Percentiles rank a stretch among this genome's conserved stretches.
These are phyloP conservation scores for Irpex lacteus DNA, from an alignment of 1,284 basidiomycete species.

Conservation along the genomic window DNA sequence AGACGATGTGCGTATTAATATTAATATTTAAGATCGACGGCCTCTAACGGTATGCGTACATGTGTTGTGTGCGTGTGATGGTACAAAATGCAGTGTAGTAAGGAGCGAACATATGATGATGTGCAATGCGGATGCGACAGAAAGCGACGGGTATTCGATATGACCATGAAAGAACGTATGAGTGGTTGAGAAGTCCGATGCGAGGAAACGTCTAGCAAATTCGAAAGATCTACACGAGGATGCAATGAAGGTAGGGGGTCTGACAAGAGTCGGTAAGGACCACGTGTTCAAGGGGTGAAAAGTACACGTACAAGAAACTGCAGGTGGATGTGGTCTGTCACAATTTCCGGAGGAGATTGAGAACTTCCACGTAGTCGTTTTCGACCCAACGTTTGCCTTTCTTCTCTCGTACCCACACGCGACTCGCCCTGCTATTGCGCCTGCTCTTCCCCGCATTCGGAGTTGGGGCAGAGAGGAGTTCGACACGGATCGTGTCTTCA, in stretches of 20 bases:
- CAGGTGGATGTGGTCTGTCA: background rate
- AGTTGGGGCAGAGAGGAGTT: constrained; percentile 2
- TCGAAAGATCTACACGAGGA: too few species aligned
- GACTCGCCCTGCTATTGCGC: constrained; percentile 8
- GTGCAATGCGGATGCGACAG: background rate
- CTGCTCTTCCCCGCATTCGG: background rate
- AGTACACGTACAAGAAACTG: background rate
- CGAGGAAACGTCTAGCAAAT: too few species aligned
- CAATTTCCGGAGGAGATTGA: constrained; percentile 12
- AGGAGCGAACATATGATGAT: background rate
- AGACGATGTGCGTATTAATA: background rate
- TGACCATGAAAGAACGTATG: background rate
- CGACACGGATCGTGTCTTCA: constrained; percentile 7
- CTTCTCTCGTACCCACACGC: constrained; percentile 16
- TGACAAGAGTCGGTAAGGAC: background rate
- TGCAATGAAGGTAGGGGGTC: background rate
- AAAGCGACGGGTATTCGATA: background rate
- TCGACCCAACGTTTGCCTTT: constrained; percentile 17
- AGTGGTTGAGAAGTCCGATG: too few species aligned
- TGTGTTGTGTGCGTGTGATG: background rate
- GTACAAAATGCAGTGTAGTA: background rate
- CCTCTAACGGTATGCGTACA: background rate
- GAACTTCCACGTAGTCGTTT: constrained; percentile 13
- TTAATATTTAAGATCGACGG: background rate
- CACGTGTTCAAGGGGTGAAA: background rate